Conservation (phyloP, 2,329 filamentous ascomycete species). For the Sclerotinia glacialis region DNA sequence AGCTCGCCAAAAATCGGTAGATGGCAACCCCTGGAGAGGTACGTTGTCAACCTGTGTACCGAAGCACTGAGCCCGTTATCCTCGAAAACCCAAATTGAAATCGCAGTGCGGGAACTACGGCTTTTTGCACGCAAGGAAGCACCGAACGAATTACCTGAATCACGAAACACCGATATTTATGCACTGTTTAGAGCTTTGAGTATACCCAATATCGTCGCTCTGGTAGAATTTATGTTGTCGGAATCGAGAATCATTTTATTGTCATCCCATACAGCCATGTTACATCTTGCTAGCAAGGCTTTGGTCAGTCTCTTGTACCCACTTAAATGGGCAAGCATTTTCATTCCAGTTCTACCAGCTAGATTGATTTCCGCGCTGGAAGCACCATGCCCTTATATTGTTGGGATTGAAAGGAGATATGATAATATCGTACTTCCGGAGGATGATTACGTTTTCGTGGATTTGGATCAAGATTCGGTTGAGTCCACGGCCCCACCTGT, state of each 20-base stretch:
- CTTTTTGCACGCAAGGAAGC: constrained; percentile 93
- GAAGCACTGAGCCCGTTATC: constrained; percentile 89
- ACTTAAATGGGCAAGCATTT: constrained; percentile 87
- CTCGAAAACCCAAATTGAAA: constrained; percentile 93
- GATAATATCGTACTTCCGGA: constrained; percentile 82
- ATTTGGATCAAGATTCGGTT: constrained; percentile 87
- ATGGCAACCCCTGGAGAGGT: constrained; percentile 95
- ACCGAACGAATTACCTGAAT: constrained; percentile 86
- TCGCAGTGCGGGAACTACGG: constrained; percentile 83
- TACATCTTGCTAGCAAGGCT: constrained; percentile 89
- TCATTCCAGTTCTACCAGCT: constrained; percentile 87
- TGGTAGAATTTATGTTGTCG: constrained; percentile 89
- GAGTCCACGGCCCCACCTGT: constrained; percentile 78
- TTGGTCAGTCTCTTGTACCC: constrained; percentile 83
- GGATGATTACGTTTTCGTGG: constrained; percentile 92
- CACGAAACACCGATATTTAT: constrained; percentile 87
- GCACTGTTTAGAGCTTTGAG: constrained; percentile 87
- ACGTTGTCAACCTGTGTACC: constrained; percentile 94
- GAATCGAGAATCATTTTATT: constrained; percentile 95
- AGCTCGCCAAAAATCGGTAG: constrained; percentile 88
- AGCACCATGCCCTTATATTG: constrained; percentile 94
- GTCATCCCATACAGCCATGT: constrained; percentile 93
- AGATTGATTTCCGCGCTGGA: constrained; percentile 87
- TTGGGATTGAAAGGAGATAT: constrained; percentile 91
- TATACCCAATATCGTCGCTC: constrained; percentile 83